Percentiles rank a stretch among this genome's conserved stretches.
These are phyloP conservation scores for Volvox reticuliferus DNA, from an alignment of 139 green algal genomes.

Conservation along the genomic window DNA sequence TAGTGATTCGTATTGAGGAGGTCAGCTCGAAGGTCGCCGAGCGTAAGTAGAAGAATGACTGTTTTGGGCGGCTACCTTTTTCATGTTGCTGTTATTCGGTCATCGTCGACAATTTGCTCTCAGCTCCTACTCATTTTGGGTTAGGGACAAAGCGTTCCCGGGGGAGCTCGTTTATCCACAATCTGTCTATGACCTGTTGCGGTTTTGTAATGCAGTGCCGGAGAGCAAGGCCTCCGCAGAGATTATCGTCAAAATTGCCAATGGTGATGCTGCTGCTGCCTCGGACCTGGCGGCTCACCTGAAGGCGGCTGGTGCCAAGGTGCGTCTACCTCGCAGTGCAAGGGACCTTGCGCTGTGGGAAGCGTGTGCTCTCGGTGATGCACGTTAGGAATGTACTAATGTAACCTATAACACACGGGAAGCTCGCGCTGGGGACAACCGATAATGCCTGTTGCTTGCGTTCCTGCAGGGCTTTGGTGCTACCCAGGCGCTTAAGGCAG, in stretches of 20 bases:
- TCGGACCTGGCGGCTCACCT: constrained; percentile 36
- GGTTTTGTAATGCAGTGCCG: constrained; percentile 8
- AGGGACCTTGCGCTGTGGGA: too few relatives aligned
- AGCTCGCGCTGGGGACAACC: too few relatives aligned
- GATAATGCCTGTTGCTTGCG: not conserved
- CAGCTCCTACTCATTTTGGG: too few relatives aligned
- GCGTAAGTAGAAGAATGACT: constrained; percentile 2
- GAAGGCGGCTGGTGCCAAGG: constrained; percentile 42
- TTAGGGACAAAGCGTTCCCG: too few relatives aligned
- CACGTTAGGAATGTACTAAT: too few relatives aligned
- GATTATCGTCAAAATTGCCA: constrained; percentile 43
- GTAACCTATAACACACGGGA: too few relatives aligned
- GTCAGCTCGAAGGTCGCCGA: constrained; percentile 40
- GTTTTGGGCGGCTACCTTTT: too few relatives aligned
- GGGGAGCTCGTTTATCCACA: not conserved
- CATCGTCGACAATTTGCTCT: too few relatives aligned
- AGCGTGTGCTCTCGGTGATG: too few relatives aligned
- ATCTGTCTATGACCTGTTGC: not conserved
- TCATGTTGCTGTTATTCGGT: too few relatives aligned
- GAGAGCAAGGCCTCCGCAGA: constrained; percentile 47
- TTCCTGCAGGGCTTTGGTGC: constrained; percentile 36
- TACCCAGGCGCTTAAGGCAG: constrained; percentile 15
- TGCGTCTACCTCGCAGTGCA: not conserved
- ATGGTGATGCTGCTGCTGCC: constrained; percentile 26
- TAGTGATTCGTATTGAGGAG: constrained; percentile 48